Evolutionary conservation across 371 early-diverging fungal species (phyloP).

Genomic region (Mucor circinelloides): DNA sequence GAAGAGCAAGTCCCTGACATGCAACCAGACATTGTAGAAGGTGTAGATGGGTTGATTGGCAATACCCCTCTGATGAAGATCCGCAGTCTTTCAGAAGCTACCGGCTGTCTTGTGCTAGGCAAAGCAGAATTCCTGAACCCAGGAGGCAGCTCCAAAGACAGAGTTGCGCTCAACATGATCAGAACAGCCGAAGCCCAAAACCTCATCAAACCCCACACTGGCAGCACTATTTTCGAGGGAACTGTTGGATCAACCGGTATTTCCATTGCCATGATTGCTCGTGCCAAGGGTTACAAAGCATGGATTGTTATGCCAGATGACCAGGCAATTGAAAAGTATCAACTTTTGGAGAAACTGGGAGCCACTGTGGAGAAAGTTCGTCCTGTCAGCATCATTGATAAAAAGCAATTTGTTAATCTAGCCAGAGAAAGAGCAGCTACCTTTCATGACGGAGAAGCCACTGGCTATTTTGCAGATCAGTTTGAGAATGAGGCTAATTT

Average conservation of each 20-base stretch:
- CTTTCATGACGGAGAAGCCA: conserved; percentile 43
- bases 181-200: conserved; percentile 73
- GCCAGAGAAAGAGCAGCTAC: conserved; percentile 78
- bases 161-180: conserved; percentile 89
- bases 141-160: conserved; percentile 93
- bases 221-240: conserved; percentile 90
- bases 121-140: conserved; percentile 84
- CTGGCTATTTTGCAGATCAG: conserved; percentile 81
- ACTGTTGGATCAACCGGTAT: conserved; percentile 92
- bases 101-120: conserved; percentile 83
- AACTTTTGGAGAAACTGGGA: conserved; percentile 78
- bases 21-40: conserved; percentile 54
- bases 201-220: conserved; percentile 64
- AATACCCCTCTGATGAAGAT: conserved; percentile 91
- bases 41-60: conserved; percentile 81
- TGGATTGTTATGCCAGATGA: conserved; percentile 98
- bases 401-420: conserved; percentile 88
- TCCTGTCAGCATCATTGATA: conserved; percentile 92
- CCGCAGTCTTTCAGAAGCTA: conserved; percentile 81
- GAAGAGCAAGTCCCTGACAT: not conserved
- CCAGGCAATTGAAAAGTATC: conserved; percentile 88
- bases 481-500: conserved; percentile 92
- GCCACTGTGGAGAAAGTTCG: conserved; percentile 92
- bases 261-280: conserved; percentile 80
- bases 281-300: conserved; percentile 86